Evolutionary conservation across 768 basidiomycete genomes (phyloP).

Genomic region (Collybia mongolica): DNA sequence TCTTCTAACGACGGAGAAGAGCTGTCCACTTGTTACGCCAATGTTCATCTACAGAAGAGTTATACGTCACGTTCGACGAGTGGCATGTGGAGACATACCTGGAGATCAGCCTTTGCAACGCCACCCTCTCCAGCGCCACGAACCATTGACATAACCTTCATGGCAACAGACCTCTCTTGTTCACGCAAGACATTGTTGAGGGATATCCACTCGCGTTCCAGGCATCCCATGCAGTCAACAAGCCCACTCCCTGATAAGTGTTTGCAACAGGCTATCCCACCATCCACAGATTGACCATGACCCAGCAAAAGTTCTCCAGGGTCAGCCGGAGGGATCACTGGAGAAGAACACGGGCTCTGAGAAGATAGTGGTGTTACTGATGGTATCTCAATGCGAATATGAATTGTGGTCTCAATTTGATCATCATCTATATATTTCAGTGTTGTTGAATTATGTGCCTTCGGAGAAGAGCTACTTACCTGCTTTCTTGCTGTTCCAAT

Average conservation of each 20-base stretch:
- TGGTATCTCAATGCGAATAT: slow-evolving; percentile 37
- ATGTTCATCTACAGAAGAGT: slow-evolving; percentile 12
- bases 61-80: slow-evolving; percentile 1
- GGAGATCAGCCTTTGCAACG: slow-evolving; percentile 33
- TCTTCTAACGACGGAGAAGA: slow-evolving; percentile 32
- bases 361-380: slow-evolving; percentile 11
- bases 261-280: slow-evolving; percentile 49
- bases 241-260: slow-evolving; percentile 27
- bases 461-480: slow-evolving; percentile 41
- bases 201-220: slow-evolving; percentile 37
- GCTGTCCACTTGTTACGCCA: slow-evolving; percentile 15
- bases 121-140: slow-evolving; percentile 36
- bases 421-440: slow-evolving; percentile 64
- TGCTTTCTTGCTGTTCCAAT: slow-evolving; percentile 90
- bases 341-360: slow-evolving; percentile 15
- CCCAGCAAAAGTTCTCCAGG: slow-evolving; percentile 18
- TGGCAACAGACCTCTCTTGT: slow-evolving; percentile 26
- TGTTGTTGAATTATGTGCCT: neutral
- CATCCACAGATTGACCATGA: slow-evolving; percentile 46
- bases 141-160: slow-evolving; percentile 34
- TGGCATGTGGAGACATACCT: slow-evolving; percentile 26
- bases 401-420: slow-evolving; percentile 72
- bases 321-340: slow-evolving; percentile 11
- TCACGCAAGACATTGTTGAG: slow-evolving; percentile 25
- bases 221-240: slow-evolving; percentile 44